Evolutionary conservation across 768 basidiomycete species (phyloP).

Genomic region (Trametes cingulata): DNA sequence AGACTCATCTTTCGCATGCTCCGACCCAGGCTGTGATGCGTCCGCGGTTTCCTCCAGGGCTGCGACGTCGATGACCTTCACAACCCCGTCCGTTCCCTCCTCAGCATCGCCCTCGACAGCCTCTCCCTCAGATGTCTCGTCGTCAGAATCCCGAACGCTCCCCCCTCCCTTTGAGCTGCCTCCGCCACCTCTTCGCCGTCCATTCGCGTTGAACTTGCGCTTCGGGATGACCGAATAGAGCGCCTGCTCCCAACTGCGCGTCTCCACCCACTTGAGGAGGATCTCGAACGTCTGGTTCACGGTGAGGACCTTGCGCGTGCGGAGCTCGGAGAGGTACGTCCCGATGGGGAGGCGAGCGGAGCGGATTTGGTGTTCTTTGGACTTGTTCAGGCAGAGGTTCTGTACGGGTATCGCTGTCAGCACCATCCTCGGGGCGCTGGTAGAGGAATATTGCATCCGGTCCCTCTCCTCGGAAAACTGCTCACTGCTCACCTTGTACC

Average conservation of each 20-base stretch:
- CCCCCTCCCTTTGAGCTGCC: constrained; percentile 16
- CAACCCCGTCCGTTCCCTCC: not conserved
- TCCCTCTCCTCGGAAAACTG: too few species aligned
- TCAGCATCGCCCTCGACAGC: constrained; percentile 17
- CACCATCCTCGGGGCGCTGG: too few species aligned
- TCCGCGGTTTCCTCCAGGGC: constrained; percentile 7
- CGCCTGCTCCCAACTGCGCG: constrained; percentile 81
- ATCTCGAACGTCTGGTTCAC: constrained; percentile 97
- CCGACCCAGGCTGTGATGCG: not conserved
- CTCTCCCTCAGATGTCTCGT: constrained; percentile 23
- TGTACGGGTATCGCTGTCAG: constrained; percentile 34
- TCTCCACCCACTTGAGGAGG: constrained; percentile 85
- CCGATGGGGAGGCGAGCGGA: constrained; percentile 94
- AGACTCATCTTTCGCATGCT: not conserved
- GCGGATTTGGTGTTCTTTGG: constrained; percentile 67
- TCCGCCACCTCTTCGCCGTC: constrained; percentile 31
- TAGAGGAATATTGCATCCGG: too few species aligned
- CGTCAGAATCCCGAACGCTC: constrained; percentile 25
- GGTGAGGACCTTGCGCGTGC: constrained; percentile 93
- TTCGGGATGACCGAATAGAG: constrained; percentile 89
- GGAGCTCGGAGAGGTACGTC: constrained; percentile 79
- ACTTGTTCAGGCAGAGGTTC: constrained; percentile 90
- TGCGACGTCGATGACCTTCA: constrained; percentile 16
- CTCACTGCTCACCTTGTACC: constrained; percentile 74
- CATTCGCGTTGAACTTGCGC: constrained; percentile 72